Conservation (phyloP, 2,329 filamentous ascomycete species). For the Beauveria varroae region DNA sequence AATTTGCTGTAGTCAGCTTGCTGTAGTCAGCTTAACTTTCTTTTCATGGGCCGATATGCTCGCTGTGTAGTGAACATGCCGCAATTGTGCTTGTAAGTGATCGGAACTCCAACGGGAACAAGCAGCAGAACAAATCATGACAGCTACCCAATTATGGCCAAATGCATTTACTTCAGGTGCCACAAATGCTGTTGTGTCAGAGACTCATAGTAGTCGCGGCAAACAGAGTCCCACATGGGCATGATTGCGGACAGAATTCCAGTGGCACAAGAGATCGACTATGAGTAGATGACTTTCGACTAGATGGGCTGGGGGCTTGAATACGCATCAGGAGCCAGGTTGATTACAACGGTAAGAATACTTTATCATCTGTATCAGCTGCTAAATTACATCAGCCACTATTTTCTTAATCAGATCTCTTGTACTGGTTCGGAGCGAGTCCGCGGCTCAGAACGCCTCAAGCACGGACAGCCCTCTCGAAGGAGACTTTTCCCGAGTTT, state of each 20-base stretch:
- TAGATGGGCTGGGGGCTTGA: too few species aligned
- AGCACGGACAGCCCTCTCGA: neutral
- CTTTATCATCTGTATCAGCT: too few species aligned
- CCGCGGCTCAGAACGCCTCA: too few species aligned
- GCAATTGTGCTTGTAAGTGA: neutral
- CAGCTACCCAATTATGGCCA: too few species aligned
- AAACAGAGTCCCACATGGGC: neutral
- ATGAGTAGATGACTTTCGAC: too few species aligned
- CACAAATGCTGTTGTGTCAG: neutral
- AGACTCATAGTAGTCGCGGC: neutral
- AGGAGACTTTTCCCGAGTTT: neutral
- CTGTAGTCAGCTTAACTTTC: too few species aligned
- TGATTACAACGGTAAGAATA: too few species aligned
- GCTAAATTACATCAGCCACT: too few species aligned
- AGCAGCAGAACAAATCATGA: neutral
- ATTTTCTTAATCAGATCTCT: too few species aligned
- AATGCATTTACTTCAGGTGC: too few species aligned
- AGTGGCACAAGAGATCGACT: neutral
- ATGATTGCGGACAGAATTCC: neutral
- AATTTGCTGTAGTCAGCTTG: fast-evolving
- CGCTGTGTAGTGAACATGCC: neutral
- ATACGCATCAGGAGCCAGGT: too few species aligned
- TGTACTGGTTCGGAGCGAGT: too few species aligned
- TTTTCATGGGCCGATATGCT: neutral
- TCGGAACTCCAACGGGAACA: neutral